Base-by-base conservation (phyloP, 73 alveolate genomes). In the Stentor coeruleus region DNA sequence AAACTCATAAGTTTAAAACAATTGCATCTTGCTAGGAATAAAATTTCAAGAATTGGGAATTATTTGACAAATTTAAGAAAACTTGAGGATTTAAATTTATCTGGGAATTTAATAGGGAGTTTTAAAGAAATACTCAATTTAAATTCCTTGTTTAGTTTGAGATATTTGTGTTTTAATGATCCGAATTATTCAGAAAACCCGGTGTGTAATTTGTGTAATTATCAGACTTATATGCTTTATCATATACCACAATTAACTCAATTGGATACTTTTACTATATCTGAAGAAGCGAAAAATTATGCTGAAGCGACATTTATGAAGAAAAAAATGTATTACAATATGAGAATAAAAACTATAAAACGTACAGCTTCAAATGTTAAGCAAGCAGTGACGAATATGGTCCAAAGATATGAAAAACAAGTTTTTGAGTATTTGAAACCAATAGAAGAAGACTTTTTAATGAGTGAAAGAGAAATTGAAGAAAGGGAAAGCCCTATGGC, bases 261-360 rank as follows among this genome's bases (percentile, higher is more conserved):
- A 77, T 49, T 91, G 11, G 97, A 91, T 85, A 89, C 95, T 74
- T 85, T 89, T 11, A 38, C 58, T 20, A 88, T 91, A 20, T 85
- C 93, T 33, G 97, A 88, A 74, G 94, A 86, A 39, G 90, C 91
- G 20, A 91, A 89, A 76, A 82, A 89, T 3, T 88, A 87, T 73
- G 97, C 97, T 15, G 97, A 91, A 72, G 93, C 88, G 20, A 91
- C 97, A 0, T 91, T 89, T 59, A 91, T 91, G 97, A 91, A 91
- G 87, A 91, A 91, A 74, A 80, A 90, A 59, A 91, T 91, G 94
- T 91, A 91, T 84, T 91, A 91, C 80, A 91, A 91, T 77, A 89
- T 89, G 97, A 81, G 97, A 39, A 91, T 91, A 11, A 91, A 91
- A 74, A 91, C 97, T 35, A 91, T 91, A 84, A 31, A 85, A 39